Conservation (phyloP, 768 basidiomycete species). For the Pleurotus cornucopiae region DNA sequence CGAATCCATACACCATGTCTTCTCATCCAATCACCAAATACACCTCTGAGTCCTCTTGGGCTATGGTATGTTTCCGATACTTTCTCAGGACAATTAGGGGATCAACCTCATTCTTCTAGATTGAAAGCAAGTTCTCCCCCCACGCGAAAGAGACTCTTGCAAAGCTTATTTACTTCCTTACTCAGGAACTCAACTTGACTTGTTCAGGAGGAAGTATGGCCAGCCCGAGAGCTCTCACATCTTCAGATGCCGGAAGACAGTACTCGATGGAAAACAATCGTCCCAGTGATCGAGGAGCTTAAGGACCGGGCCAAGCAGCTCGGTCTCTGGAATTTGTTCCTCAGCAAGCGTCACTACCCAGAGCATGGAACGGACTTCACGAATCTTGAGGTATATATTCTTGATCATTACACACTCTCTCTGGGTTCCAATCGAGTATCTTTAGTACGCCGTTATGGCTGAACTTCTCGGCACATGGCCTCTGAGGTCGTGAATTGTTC, state of each 20-base stretch:
- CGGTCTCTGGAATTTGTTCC: constrained; percentile 96
- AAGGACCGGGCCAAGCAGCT: constrained; percentile 83
- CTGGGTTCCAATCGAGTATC: no score
- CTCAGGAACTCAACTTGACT: background rate
- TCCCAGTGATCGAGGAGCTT: constrained; percentile 77
- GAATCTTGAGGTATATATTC: constrained; percentile 74
- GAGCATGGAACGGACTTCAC: constrained; percentile 81
- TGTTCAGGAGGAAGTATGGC: constrained; percentile 79
- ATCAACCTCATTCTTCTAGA: constrained; percentile 29
- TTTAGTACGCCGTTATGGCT: constrained; percentile 93
- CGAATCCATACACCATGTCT: constrained; percentile 33
- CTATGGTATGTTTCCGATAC: constrained; percentile 53
- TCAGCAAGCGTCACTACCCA: constrained; percentile 92
- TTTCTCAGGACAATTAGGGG: background rate
- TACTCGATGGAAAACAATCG: constrained; percentile 79
- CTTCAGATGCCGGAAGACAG: constrained; percentile 76
- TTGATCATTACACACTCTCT: no score
- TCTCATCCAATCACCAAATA: constrained; percentile 70
- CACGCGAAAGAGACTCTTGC: constrained; percentile 83
- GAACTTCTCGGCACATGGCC: constrained; percentile 82
- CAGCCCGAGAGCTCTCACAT: constrained; percentile 72
- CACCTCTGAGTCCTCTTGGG: constrained; percentile 84
- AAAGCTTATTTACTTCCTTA: constrained; percentile 77
- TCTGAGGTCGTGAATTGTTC: constrained; percentile 91
- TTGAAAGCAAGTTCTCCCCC: constrained; percentile 91